Evolutionary conservation across 495 filamentous ascomycete genomes (phyloP).

Genomic region (Aspergillus bridgeri): DNA sequence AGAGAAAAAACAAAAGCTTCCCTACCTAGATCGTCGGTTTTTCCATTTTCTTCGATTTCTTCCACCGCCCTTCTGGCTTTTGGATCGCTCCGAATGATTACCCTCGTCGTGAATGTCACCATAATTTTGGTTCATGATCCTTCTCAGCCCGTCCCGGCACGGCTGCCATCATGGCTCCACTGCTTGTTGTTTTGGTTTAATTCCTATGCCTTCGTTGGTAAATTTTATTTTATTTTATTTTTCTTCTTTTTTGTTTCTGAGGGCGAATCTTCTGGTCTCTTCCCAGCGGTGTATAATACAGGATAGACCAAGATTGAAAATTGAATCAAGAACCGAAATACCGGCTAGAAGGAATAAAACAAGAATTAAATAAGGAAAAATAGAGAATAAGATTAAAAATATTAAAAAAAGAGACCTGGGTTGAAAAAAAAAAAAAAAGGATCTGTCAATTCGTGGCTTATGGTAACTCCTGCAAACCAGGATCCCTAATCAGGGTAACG

Average conservation of each 20-base stretch:
- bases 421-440: conserved; percentile 11
- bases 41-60: neutral
- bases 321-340: neutral
- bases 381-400: too few species aligned
- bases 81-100: neutral
- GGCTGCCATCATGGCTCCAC: conserved; percentile 14
- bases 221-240: conserved; percentile 7
- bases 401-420: neutral
- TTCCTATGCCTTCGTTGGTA: neutral
- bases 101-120: neutral
- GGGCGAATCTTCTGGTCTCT: neutral
- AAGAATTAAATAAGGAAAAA: too few species aligned
- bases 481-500: conserved; percentile 13
- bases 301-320: neutral
- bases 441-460: conserved; percentile 26
- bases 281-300: too few species aligned
- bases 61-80: too few species aligned
- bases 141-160: conserved; percentile 6
- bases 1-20: conserved; percentile 1
- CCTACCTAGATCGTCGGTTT: neutral
- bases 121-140: conserved; percentile 3
- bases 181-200: conserved; percentile 7
- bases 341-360: neutral
- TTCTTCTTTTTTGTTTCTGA: conserved; percentile 1
- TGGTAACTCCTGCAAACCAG: conserved; percentile 15